Conservation (phyloP, 208 protist genomes). For the Leishmania braziliensis region DNA sequence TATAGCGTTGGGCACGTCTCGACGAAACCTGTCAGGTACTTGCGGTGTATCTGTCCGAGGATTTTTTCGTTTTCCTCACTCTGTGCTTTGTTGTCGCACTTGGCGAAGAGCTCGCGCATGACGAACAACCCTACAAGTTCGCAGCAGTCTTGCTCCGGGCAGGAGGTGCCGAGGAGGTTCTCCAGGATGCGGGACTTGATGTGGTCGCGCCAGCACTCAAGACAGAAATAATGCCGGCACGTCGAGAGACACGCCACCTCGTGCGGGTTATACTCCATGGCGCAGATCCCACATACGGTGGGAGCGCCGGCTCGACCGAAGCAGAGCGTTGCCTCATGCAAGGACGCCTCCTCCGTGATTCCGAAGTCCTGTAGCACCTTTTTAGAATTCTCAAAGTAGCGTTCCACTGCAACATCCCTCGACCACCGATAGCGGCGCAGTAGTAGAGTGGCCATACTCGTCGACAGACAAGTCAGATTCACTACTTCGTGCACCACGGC, state of each 20-base stretch:
- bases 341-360: slow-evolving; percentile 5
- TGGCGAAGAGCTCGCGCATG: slow-evolving; percentile 23
- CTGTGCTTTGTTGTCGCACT: background rate
- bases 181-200: slow-evolving; percentile 20
- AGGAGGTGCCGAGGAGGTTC: slow-evolving; percentile 25
- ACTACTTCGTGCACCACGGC: slow-evolving; percentile 18
- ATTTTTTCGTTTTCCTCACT: background rate
- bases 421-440: slow-evolving; percentile 20
- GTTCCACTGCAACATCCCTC: slow-evolving; percentile 23
- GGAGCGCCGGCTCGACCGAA: background rate
- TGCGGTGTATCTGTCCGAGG: slow-evolving; percentile 20
- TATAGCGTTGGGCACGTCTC: slow-evolving; percentile 43
- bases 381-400: slow-evolving; percentile 21
- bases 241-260: slow-evolving; percentile 30
- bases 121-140: slow-evolving; percentile 31
- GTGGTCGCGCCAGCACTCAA: slow-evolving; percentile 43
- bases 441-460: slow-evolving; percentile 16
- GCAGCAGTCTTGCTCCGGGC: slow-evolving; percentile 25
- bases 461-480: slow-evolving; percentile 20
- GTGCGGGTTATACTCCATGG: slow-evolving; percentile 17
- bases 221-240: slow-evolving; percentile 41
- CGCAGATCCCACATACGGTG: slow-evolving; percentile 6
- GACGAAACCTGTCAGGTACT: slow-evolving; percentile 31
- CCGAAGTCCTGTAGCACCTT: slow-evolving; percentile 12
- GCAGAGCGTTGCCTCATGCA: slow-evolving; percentile 3